Percentiles rank a stretch among this genome's conserved stretches.
Conservation (phyloP, 2,329 filamentous ascomycete species). For the Volutella citrinella region DNA sequence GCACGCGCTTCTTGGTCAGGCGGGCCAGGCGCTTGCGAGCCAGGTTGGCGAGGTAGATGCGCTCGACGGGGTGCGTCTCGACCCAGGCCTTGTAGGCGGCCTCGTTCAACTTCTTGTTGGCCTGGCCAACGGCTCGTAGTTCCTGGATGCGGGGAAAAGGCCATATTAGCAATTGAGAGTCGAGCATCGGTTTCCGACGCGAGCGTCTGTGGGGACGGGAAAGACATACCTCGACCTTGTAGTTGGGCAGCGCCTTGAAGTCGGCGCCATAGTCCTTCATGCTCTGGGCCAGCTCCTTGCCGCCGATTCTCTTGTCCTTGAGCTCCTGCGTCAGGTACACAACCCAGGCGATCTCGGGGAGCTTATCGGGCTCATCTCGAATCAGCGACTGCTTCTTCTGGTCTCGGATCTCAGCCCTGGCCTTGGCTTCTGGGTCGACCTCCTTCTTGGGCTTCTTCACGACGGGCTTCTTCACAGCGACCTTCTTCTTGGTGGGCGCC, state of each 20-base stretch:
- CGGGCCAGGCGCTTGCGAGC: constrained; percentile 43
- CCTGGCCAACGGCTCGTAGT: constrained; percentile 29
- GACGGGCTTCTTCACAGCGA: constrained; percentile 32
- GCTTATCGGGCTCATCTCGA: constrained; percentile 33
- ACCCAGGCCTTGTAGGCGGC: constrained; percentile 46
- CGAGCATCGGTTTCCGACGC: not conserved
- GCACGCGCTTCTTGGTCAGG: constrained; percentile 25
- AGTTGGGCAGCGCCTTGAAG: constrained; percentile 39
- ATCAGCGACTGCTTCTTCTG: constrained; percentile 42
- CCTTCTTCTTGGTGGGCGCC: constrained; percentile 22
- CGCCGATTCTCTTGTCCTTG: not conserved
- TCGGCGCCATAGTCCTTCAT: constrained; percentile 26
- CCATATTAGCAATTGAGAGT: not conserved
- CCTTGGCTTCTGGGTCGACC: constrained; percentile 33
- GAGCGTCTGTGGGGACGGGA: no score
- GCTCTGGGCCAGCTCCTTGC: constrained; percentile 11
- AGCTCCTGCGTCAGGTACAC: constrained; percentile 37
- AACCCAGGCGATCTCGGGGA: constrained; percentile 33
- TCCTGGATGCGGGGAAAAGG: constrained; percentile 13
- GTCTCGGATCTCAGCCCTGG: constrained; percentile 28
- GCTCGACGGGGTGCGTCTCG: constrained; percentile 35
- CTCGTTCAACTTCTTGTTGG: constrained; percentile 42
- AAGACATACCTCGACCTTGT: constrained; percentile 43
- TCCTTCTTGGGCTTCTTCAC: constrained; percentile 31
- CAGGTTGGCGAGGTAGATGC: constrained; percentile 44